phyloP scores from a whole-genome alignment of 306 rosid genomes.

The Prinsepia uniflora region DNA sequence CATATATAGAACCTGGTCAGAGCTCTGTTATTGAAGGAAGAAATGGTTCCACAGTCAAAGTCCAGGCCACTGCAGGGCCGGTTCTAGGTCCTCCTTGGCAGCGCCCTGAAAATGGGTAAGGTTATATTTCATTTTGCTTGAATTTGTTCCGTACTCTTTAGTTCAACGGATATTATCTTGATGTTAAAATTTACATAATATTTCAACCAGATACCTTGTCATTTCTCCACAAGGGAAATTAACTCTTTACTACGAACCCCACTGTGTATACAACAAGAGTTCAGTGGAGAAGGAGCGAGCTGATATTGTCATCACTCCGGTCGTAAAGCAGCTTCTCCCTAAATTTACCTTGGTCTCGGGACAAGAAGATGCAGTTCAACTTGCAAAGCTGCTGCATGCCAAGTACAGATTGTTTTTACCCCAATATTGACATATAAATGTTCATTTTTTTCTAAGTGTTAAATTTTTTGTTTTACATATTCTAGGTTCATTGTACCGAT shows the following conservation, averaged over 20 bases:
- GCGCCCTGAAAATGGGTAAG: constrained; percentile 93
- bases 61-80: constrained; percentile 87
- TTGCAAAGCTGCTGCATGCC: constrained; percentile 77
- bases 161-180: neutral
- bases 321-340: constrained; percentile 82
- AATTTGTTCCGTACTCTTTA: neutral
- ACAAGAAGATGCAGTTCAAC: constrained; percentile 91
- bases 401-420: constrained; percentile 37
- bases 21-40: constrained; percentile 64
- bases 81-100: constrained; percentile 99
- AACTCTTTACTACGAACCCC: constrained; percentile 92
- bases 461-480: constrained; percentile 3
- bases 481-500: constrained; percentile 75
- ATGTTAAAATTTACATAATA: constrained; percentile 3
- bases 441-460: neutral
- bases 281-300: constrained; percentile 64
- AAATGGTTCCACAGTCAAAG: constrained; percentile 47
- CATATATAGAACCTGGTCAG: constrained; percentile 84
- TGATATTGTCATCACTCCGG: constrained; percentile 87
- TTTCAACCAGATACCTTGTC: constrained; percentile 61
- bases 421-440: neutral
- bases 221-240: constrained; percentile 52
- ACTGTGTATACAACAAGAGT: constrained; percentile 64
- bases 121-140: constrained; percentile 7
- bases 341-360: constrained; percentile 84